phyloP scores from a whole-genome alignment of 2,329 filamentous ascomycete genomes.

The Chalara sp. region DNA sequence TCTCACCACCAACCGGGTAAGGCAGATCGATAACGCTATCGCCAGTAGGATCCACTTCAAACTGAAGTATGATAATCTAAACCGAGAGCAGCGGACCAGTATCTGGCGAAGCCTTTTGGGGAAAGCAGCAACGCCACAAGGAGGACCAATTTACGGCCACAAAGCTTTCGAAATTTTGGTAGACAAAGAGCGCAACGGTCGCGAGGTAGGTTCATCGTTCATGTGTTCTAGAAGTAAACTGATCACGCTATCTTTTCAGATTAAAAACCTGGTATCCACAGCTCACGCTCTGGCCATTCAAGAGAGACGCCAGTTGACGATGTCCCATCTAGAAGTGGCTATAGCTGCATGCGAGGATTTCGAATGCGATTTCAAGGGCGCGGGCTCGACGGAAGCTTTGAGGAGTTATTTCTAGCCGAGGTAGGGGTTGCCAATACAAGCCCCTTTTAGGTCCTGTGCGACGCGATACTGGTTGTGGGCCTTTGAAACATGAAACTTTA shows the following conservation, averaged over 20 bases:
- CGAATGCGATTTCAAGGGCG: too few relatives aligned
- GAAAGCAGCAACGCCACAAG: not conserved
- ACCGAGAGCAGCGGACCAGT: constrained; percentile 1
- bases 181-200: not conserved
- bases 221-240: too few relatives aligned
- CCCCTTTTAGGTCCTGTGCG: too few relatives aligned
- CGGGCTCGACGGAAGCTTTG: too few relatives aligned
- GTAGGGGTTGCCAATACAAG: too few relatives aligned
- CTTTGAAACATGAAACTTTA: too few relatives aligned
- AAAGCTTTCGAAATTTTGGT: not conserved
- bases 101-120: not conserved
- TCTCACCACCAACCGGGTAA: constrained; percentile 27
- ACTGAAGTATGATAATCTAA: constrained; percentile 11
- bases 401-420: too few relatives aligned
- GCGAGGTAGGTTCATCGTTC: not conserved
- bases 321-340: too few relatives aligned
- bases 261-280: too few relatives aligned
- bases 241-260: too few relatives aligned
- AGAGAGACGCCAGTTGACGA: not conserved
- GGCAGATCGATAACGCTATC: constrained; percentile 10
- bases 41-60: constrained; percentile 12
- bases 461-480: too few relatives aligned
- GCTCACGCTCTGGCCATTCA: not conserved
- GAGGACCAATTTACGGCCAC: not conserved
- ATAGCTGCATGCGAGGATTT: too few relatives aligned